These are phyloP conservation scores for Aureobasidium vineae DNA, from an alignment of 2,329 filamentous ascomycete genomes.

Conservation along the genomic window DNA sequence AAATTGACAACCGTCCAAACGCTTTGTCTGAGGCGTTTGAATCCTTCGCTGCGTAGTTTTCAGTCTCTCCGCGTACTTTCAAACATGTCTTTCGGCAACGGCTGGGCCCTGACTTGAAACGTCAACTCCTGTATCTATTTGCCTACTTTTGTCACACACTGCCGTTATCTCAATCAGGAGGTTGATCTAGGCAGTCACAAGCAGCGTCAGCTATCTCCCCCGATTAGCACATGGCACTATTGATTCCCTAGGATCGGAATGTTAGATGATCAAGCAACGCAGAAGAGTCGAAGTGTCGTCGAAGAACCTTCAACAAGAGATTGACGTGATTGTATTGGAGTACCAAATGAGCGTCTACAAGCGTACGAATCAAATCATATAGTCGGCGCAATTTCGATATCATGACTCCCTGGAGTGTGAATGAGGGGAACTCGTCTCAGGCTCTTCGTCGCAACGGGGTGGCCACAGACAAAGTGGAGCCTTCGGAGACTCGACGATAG, in stretches of 20 bases:
- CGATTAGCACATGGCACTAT: neutral
- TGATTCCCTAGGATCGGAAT: neutral
- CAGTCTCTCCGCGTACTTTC: neutral
- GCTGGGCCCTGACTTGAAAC: neutral
- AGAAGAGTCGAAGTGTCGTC: neutral
- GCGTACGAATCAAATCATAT: no score
- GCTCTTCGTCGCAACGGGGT: neutral
- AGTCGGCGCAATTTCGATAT: neutral
- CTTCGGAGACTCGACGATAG: neutral
- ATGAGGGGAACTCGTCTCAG: neutral
- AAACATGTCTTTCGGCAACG: neutral
- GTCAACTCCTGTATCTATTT: neutral
- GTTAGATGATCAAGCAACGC: neutral
- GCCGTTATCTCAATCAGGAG: neutral
- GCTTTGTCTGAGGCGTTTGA: neutral
- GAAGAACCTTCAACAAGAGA: neutral
- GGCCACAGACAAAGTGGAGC: neutral
- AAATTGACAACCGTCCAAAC: constrained; percentile 17
- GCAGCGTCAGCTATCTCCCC: neutral
- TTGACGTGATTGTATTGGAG: neutral
- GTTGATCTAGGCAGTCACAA: neutral
- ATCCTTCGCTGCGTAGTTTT: neutral
- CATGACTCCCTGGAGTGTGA: neutral
- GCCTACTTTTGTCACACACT: neutral
- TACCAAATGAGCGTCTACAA: neutral